Evolutionary conservation across 805 yeast genomes (phyloP).

Genomic region (Candida cerambycidarum): DNA sequence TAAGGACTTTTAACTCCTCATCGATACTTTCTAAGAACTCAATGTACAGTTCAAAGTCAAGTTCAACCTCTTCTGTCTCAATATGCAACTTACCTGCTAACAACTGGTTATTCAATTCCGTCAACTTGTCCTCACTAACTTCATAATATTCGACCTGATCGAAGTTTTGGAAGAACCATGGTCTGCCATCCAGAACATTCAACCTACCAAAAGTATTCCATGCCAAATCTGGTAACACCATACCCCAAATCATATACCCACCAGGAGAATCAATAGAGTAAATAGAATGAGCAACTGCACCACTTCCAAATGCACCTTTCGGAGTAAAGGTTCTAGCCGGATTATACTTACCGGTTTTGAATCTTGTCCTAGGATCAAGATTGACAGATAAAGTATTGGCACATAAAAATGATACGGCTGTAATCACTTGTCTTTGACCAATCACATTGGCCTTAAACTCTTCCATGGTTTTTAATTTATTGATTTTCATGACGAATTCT

Average conservation of each 20-base stretch:
- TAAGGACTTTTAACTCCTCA: conserved; percentile 22
- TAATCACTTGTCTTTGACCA: conserved; percentile 87
- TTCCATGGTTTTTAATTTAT: conserved; percentile 69
- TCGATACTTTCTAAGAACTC: conserved; percentile 25
- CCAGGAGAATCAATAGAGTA: conserved; percentile 98
- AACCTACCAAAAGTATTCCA: conserved; percentile 35
- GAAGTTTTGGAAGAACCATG: conserved; percentile 32
- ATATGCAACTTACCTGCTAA: conserved; percentile 27
- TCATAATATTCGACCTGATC: conserved; percentile 37
- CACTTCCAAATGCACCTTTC: conserved; percentile 95
- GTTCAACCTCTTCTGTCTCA: conserved; percentile 24
- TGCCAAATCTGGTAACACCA: conserved; percentile 64
- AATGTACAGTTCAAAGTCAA: conserved; percentile 31
- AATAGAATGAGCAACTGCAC: conserved; percentile 98
- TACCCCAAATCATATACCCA: conserved; percentile 78
- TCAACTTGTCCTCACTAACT: conserved; percentile 39
- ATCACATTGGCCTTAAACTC: conserved; percentile 81
- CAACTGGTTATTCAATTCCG: conserved; percentile 24
- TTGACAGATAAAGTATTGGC: conserved; percentile 99
- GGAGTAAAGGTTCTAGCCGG: conserved; percentile 97
- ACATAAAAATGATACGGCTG: conserved; percentile 93
- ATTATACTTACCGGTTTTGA: conserved; percentile 89
- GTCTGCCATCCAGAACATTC: conserved; percentile 16
- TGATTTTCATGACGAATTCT: conserved; percentile 86
- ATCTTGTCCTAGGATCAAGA: conserved; percentile 91